Conservation (phyloP, 768 basidiomycete species). For the Lyophyllum shimeji region DNA sequence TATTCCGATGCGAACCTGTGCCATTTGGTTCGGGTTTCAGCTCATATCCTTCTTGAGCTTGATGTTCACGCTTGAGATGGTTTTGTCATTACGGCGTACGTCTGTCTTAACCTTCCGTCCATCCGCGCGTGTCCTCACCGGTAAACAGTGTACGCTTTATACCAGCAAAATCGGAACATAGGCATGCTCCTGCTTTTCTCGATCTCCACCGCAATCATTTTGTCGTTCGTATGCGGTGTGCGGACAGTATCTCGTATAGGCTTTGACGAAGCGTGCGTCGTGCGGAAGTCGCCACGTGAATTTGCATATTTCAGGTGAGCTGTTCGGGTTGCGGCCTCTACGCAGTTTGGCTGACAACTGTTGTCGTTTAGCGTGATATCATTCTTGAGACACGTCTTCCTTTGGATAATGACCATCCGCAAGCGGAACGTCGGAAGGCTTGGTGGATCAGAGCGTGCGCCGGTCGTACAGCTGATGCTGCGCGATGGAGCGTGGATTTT, state of each 20-base stretch:
- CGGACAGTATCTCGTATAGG: not conserved
- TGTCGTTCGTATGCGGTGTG: not conserved
- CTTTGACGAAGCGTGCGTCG: conserved; percentile 4
- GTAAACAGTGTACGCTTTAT: conserved; percentile 13
- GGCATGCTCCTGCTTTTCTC: not conserved
- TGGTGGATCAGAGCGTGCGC: conserved; percentile 1
- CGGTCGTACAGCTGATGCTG: conserved; percentile 8
- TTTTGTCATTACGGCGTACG: conserved; percentile 11
- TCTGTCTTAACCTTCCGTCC: not conserved
- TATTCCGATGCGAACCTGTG: conserved; percentile 1
- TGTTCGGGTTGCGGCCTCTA: not conserved
- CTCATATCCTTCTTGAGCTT: conserved; percentile 1
- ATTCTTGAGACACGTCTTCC: not conserved
- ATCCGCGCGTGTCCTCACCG: not conserved
- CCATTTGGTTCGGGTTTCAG: conserved; percentile 6
- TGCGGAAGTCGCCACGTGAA: conserved; percentile 3
- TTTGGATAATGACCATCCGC: conserved; percentile 9
- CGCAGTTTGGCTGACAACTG: not conserved
- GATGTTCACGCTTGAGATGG: conserved; percentile 12
- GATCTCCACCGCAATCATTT: not conserved
- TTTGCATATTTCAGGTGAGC: conserved; percentile 9
- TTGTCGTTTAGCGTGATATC: not conserved
- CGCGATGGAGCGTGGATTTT: conserved; percentile 13
- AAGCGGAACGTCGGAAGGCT: conserved; percentile 4
- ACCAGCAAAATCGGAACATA: conserved; percentile 6